These are phyloP conservation scores for Sclerotinia minor DNA, from an alignment of 2,329 filamentous ascomycete genomes.

Conservation along the genomic window DNA sequence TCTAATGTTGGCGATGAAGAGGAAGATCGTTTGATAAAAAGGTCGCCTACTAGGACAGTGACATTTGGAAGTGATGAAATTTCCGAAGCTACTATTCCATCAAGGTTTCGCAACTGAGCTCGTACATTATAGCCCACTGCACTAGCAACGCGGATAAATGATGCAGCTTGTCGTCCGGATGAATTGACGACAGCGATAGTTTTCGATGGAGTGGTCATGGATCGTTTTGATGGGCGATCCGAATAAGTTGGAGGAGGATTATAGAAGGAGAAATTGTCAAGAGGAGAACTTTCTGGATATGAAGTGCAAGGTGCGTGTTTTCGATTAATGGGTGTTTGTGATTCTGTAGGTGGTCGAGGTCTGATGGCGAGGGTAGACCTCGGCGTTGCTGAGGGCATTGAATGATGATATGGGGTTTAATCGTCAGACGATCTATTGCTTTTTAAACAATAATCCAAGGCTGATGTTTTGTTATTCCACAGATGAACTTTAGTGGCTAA, in stretches of 20 bases:
- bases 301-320: constrained; percentile 39
- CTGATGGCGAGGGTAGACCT: constrained; percentile 37
- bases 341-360: constrained; percentile 30
- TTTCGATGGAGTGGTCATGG: constrained; percentile 40
- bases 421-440: not conserved
- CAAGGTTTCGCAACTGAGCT: constrained; percentile 84
- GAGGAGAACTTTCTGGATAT: constrained; percentile 31
- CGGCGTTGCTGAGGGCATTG: constrained; percentile 40
- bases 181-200: constrained; percentile 95
- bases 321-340: constrained; percentile 32
- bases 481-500: constrained; percentile 8
- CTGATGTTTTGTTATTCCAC: not conserved
- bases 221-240: constrained; percentile 39
- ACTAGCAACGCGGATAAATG: constrained; percentile 88
- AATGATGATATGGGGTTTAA: not conserved
- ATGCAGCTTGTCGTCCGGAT: constrained; percentile 92
- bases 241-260: constrained; percentile 26
- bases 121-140: constrained; percentile 92
- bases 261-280: constrained; percentile 29
- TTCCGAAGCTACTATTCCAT: constrained; percentile 86
- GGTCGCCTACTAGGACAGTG: constrained; percentile 62
- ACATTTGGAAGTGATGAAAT: constrained; percentile 78
- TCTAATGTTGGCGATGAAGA: constrained; percentile 58
- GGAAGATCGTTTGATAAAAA: constrained; percentile 49
- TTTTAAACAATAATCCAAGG: not conserved